These are phyloP conservation scores for Komagataella mondaviorum DNA, from an alignment of 805 yeast genomes.

Conservation along the genomic window DNA sequence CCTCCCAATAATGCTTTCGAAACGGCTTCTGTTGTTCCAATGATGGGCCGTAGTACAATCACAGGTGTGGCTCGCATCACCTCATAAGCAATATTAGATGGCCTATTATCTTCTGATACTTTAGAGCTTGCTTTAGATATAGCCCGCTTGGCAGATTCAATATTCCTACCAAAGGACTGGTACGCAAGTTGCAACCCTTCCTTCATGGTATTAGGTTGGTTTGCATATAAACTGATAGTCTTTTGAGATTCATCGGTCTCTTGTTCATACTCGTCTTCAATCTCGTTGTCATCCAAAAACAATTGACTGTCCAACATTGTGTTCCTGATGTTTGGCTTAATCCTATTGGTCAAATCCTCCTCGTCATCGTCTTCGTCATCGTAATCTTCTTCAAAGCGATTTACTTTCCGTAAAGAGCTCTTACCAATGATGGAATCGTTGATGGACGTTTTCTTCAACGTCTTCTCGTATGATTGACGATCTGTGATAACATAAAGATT, in stretches of 20 bases:
- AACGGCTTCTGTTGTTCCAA: constrained; percentile 87
- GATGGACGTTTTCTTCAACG: background rate
- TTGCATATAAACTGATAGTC: constrained; percentile 61
- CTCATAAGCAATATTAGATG: constrained; percentile 54
- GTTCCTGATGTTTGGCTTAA: background rate
- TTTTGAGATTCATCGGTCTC: constrained; percentile 22
- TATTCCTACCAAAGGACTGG: constrained; percentile 53
- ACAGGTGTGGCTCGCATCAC: constrained; percentile 71
- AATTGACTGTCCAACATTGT: background rate
- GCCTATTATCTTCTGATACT: constrained; percentile 48
- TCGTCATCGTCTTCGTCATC: constrained; percentile 16
- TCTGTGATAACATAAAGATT: constrained; percentile 3
- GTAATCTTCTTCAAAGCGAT: constrained; percentile 16
- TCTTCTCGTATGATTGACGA: background rate
- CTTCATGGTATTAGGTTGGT: constrained; percentile 62
- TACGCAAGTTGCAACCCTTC: constrained; percentile 73
- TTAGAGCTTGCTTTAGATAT: constrained; percentile 45
- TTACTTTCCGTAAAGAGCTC: background rate
- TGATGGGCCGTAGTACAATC: constrained; percentile 68
- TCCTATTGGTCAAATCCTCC: background rate
- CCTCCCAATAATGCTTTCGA: constrained; percentile 75
- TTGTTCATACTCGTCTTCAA: constrained; percentile 12
- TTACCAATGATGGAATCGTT: background rate
- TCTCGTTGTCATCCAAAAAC: background rate
- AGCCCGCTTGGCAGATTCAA: constrained; percentile 51